Base-by-base conservation (phyloP, 108 stramenopile genomes). In the Stephanodiscus triporus region DNA sequence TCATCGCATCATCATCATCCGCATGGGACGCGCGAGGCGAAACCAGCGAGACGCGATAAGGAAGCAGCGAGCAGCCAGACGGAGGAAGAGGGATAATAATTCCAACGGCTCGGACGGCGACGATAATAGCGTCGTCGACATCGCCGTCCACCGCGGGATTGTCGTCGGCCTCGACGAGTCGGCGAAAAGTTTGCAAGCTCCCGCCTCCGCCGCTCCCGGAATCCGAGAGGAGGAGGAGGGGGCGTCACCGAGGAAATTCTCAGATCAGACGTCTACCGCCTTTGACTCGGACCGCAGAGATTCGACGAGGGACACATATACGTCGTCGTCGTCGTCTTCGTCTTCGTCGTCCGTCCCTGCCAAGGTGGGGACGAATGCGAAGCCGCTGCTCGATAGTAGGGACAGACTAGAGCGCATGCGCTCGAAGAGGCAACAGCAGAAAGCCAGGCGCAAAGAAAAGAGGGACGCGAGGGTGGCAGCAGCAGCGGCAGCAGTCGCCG, bases 1-100 rank as follows among this genome's bases (percentile, higher is more conserved):
- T 7, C 36, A 36, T 36, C 4, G 36, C 36, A 36, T 7, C 7
- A 4, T 36, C 7, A 6, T 36, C 36, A 36, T 9, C 64, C 66
- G 43, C 57, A 74, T 78, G 73, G 77, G 77, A 57, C 72, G 77
- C 37, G 72, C 72, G 2, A 37, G 75, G 53, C 37, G 77, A 55
- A 73, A 73, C 42, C 73, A 68, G 19, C 63, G 77, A 34, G 72
- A 73, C 63, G 72, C 73, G 19, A 55, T 55, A n/a, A 47, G 77
- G 10, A 78, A 66, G 63, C 66, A 65, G 23, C 63, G 77, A 22
- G 64, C 66, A 23, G 53, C 55, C 17, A 74, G 61, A 34, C 49
- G 65, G n/a, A 37, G 64, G 17, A 73, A 17, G n/a, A 78, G 38
- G 63, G 51, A 60, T 16, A 32, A 63, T 50, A 34, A 34, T 2